Evolutionary conservation across 257 asterid genomes (phyloP), one percentile per base, ranked within the genome.

Genomic region (Perilla frutescens): DNA sequence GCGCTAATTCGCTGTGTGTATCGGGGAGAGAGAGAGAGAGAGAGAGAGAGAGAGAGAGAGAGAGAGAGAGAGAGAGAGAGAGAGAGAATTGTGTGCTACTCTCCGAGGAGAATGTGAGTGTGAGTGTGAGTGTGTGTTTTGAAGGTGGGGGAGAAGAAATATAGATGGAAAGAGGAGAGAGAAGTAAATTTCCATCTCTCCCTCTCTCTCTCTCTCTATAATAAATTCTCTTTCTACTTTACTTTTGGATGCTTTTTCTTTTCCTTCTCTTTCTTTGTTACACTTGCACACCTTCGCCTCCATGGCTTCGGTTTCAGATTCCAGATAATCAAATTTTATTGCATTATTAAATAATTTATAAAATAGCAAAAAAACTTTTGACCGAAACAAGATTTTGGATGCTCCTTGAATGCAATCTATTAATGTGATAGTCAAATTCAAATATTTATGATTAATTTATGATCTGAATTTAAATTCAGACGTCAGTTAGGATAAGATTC

Each of bases 221-320:
- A 36, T 67, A 53, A 53, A 51, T 53, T 61, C 67, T 75, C 51
- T 62, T 67, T 71, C 53, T 39, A 48, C 82, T 74, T 79, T 79
- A 51, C 80, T 79, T 81, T 76, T 70, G 73, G 80, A 77, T 69
- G 79, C 81, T 71, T 71, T 72, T 66, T 37, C 36, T 62, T 36
- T 13, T 40, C 53, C 49, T 20, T 44, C 51, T 74, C 63, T 73
- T 72, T 77, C 68, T 39, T 12, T 34, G n/a, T 64, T 34, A 40
- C 59, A 45, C 64, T 64, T 34, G 29, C 59, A 45, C 64, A 67
- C 68, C 44, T 58, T 34, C 31, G n/a, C 43, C 15, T 76, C 43
- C 43, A 20, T 26, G 36, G 67, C 37, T 20, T 51, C 6, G 13
- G 49, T 39, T 41, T 56, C 53, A 1, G 56, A 11, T 64, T 57